phyloP scores from a whole-genome alignment of 2,329 filamentous ascomycete species.

The Fusarium pininemorale region DNA sequence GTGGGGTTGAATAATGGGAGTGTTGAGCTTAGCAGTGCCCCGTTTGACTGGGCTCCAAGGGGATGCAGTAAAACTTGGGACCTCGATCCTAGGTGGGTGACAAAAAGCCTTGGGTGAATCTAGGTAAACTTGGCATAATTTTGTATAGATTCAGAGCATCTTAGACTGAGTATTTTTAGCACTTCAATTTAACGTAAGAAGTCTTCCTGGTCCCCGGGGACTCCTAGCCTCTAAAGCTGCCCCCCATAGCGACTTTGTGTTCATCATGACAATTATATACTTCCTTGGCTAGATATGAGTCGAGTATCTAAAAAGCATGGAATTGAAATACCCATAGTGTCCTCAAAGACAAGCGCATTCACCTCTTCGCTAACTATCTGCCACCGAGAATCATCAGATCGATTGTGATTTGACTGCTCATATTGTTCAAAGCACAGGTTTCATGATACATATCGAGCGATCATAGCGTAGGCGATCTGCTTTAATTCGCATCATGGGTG shows the following conservation, averaged over 20 bases:
- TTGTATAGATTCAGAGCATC: no score
- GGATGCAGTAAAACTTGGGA: no score
- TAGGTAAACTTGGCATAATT: no score
- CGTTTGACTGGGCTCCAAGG: constrained; percentile 18
- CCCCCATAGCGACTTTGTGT: constrained; percentile 22
- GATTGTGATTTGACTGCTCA: not conserved
- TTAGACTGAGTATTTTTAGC: no score
- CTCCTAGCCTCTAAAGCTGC: constrained; percentile 16
- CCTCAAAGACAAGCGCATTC: no score
- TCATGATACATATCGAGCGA: constrained; percentile 21
- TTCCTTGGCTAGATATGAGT: not conserved
- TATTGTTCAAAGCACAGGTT: constrained; percentile 10
- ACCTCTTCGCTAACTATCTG: not conserved
- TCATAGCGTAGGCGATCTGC: constrained; percentile 15
- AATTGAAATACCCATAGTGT: accelerated
- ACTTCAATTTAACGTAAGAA: no score
- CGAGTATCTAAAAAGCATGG: no score
- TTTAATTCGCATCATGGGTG: not conserved
- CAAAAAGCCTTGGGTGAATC: no score
- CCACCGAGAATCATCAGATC: not conserved
- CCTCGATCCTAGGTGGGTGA: no score
- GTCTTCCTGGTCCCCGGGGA: no score
- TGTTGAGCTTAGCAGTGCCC: constrained; percentile 35
- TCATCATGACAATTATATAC: constrained; percentile 18
- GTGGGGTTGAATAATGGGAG: constrained; percentile 39